Base-by-base conservation (phyloP, 148 eudicot species). In the Cornus florida region DNA sequence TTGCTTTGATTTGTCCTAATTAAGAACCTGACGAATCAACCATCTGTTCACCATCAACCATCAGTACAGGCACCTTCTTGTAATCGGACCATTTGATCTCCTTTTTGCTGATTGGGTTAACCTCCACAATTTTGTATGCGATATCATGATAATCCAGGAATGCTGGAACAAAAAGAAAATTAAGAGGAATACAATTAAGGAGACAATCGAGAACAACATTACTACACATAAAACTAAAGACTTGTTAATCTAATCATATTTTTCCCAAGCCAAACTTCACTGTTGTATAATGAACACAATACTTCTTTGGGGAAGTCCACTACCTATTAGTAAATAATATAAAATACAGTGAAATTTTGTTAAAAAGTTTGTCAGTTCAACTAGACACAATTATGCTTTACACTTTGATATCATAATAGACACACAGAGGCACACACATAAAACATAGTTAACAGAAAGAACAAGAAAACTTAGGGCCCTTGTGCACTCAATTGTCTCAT, bases 1-100 rank as follows among this genome's bases (percentile, higher is more conserved):
- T 64, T 80, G 50, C 38, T 65, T 79, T 13, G 8, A 72, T 4
- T 43, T 46, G 33, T 46, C 38, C 22, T n/a, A 64, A 71, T 38
- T 59, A 75, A 60, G 74, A 65, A 96, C 99, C 99, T 91, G 99
- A 92, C 56, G 99, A 96, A 80, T 96, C 89, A 43, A 90, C 93
- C 92, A 96, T 84, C 60, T 84, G 91, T 86, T 91, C 94, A 72
- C 97, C 99, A 74, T 96, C 97, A 79, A 96, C 98, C 86, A 88
- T 86, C 85, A 93, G 70, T 62, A 94, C 90, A 20, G 98, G 98
- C 79, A 96, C 99, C 86, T 96, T 96, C 89, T 89, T 90, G 90
- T 96, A 96, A 69, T 91, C 97, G 46, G 99, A 96, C 97, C 97
- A 96, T 83, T 94, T 91, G 82, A 94, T 91, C 90, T 93, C 99